Evolutionary conservation across 1,139 yeast genomes (phyloP), one percentile per base, ranked within the genome.

Genomic region (Blastobotrys arbuscula): DNA sequence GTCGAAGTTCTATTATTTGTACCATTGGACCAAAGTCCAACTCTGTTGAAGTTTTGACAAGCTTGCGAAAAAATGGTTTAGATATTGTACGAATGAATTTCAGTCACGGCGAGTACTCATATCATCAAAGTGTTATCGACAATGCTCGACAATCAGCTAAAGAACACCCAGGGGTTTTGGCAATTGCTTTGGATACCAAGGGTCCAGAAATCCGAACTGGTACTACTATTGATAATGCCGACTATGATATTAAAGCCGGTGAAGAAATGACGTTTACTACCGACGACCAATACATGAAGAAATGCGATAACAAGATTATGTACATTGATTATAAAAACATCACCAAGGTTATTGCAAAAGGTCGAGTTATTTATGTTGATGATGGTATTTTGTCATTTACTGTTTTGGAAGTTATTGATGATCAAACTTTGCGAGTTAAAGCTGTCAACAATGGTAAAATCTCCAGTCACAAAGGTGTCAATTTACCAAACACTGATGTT

Each of bases 181-280:
- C 96, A 56, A 89, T 92, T 72, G 99, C 99, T 58, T 81, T 92
- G 65, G 99, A 92, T 73, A 94, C 98, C 70, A 94, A 92, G 80
- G 99, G 99, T 61, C 98, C 99, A 58, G 98, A 94, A 76, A 92
- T 92, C 74, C 87, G 98, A 79, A 90, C 98, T 50, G 98, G 99
- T 73, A 82, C 88, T 70, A 94, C 98, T 60, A 68, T 74, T 53
- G 86, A 78, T 61, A 85, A 78, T 53, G 72, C 74, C 56, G 98
- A 92, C 69, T 87, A 71, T 73, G 85, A 96, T 64, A 84, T 94
- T 64, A 73, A 78, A 39, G 78, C 94, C 51, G 82, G 82, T 72
- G 96, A 89, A 70, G 90, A 85, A 70, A 86, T 92, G 95, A 81
- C 75, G 66, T 86, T 92, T 78, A 76, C 97, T 67, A 92, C 97